A percentile compares a stretch with the other conserved stretches of the same genome.
phyloP scores from a whole-genome alignment of 2,329 filamentous ascomycete genomes.

The Aspergillus fumigatus region DNA sequence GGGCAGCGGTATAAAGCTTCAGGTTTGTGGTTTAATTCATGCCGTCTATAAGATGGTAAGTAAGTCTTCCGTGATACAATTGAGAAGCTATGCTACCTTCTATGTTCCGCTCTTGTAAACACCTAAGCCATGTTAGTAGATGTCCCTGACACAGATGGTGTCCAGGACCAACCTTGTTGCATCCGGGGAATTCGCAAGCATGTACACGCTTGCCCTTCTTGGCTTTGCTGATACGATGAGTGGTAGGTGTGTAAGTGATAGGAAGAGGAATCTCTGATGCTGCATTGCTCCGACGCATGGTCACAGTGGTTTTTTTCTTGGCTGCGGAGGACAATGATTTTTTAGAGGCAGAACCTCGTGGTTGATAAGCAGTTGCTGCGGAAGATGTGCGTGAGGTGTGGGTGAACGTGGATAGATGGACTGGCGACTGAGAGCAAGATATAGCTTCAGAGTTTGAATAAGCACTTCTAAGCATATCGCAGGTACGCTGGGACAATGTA shows the following conservation, averaged over 20 bases:
- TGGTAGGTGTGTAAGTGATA: constrained; percentile 47
- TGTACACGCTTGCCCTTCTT: constrained; percentile 51
- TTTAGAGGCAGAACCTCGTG: constrained; percentile 3
- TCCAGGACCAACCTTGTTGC: constrained; percentile 40
- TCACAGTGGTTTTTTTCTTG: constrained; percentile 17
- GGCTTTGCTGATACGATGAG: constrained; percentile 48
- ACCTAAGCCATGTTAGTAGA: constrained; percentile 30
- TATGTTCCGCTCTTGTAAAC: constrained; percentile 48
- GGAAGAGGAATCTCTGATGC: constrained; percentile 29
- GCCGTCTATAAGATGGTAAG: constrained; percentile 31
- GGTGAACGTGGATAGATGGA: constrained; percentile 18
- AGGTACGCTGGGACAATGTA: constrained; percentile 11
- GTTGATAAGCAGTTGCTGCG: constrained; percentile 10
- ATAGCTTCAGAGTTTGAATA: constrained; percentile 18
- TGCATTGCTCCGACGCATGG: constrained; percentile 26
- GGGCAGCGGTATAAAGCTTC: constrained; percentile 43
- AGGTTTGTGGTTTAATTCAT: constrained; percentile 49
- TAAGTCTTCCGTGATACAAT: neutral
- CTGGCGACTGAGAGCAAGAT: constrained; percentile 18
- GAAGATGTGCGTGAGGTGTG: constrained; percentile 18
- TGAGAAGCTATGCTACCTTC: constrained; percentile 26
- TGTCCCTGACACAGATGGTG: constrained; percentile 2
- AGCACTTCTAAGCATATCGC: constrained; percentile 21
- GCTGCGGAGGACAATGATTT: constrained; percentile 13
- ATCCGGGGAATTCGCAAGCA: constrained; percentile 44